Evolutionary conservation across 176 grass and related monocot genomes (phyloP).

Genomic region (Rhynchospora breviuscula): DNA sequence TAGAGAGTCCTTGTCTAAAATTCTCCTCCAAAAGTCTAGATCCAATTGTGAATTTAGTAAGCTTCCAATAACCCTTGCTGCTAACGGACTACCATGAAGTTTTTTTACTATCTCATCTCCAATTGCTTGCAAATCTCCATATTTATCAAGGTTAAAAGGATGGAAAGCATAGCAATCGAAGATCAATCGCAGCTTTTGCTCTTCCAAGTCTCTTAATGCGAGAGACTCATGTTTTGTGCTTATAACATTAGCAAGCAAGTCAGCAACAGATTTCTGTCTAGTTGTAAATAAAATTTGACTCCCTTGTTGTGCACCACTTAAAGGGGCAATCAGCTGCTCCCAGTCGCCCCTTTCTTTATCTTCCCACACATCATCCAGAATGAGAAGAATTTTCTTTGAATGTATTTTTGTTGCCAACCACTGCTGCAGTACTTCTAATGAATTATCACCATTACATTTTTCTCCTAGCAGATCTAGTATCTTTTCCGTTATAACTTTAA

Average conservation of each 20-base stretch:
- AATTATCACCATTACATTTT: not conserved
- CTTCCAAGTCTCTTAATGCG: not conserved
- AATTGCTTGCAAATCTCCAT: not conserved
- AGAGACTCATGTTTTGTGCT: not conserved
- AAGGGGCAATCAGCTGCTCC: not conserved
- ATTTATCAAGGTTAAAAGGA: not conserved
- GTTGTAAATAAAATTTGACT: constrained; percentile 22
- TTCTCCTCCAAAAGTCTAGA: not conserved
- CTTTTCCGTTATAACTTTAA: not conserved
- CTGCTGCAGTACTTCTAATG: not conserved
- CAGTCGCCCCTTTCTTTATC: not conserved
- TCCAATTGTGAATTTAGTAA: not conserved
- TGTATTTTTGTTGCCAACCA: not conserved
- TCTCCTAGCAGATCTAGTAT: not conserved
- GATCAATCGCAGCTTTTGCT: not conserved
- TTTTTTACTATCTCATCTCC: not conserved
- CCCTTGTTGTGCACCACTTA: not conserved
- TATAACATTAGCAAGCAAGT: not conserved
- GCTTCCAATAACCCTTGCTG: not conserved
- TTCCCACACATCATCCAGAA: constrained; percentile 30
- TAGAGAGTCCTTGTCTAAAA: not conserved
- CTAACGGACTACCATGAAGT: not conserved
- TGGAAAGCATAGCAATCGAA: not conserved
- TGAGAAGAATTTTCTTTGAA: constrained; percentile 4
- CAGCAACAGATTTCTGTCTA: not conserved